These are phyloP conservation scores for Meira nashicola DNA, from an alignment of 1,284 basidiomycete genomes.

Conservation along the genomic window DNA sequence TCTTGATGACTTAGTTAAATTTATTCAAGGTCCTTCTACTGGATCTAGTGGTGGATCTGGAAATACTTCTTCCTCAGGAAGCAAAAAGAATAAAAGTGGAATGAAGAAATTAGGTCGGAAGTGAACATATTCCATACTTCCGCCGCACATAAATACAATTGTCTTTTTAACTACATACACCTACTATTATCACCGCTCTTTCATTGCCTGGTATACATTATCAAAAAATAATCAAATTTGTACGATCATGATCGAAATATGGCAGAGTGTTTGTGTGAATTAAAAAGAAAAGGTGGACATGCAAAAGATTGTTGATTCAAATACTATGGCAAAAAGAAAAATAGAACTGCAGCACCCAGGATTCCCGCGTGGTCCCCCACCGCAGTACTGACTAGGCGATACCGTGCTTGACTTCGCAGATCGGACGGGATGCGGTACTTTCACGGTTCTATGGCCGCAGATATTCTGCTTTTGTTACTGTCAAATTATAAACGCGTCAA, in stretches of 20 bases:
- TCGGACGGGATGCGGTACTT: conserved; percentile 75
- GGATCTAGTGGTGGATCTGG: not conserved
- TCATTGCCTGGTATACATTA: not conserved
- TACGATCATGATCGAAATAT: no score
- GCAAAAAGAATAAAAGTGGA: conserved; percentile 6
- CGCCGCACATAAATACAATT: no score
- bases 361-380: conserved; percentile 78
- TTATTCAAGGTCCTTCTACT: conserved; percentile 33
- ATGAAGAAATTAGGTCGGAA: conserved; percentile 8
- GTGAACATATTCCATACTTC: not conserved
- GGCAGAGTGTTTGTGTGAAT: no score
- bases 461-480: conserved; percentile 45
- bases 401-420: conserved; percentile 74
- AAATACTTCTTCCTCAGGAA: not conserved
- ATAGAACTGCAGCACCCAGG: conserved; percentile 69
- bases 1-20: conserved; percentile 44
- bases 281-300: no score
- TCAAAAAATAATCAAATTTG: no score
- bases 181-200: not conserved
- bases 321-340: not conserved
- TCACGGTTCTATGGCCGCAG: conserved; percentile 72
- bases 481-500: no score
- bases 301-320: not conserved
- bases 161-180: not conserved
- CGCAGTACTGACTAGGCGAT: conserved; percentile 75